A percentile compares a stretch with the other conserved stretches of the same genome.
These are phyloP conservation scores for Misopates orontium DNA, from an alignment of 257 asterid genomes.

Conservation along the genomic window DNA sequence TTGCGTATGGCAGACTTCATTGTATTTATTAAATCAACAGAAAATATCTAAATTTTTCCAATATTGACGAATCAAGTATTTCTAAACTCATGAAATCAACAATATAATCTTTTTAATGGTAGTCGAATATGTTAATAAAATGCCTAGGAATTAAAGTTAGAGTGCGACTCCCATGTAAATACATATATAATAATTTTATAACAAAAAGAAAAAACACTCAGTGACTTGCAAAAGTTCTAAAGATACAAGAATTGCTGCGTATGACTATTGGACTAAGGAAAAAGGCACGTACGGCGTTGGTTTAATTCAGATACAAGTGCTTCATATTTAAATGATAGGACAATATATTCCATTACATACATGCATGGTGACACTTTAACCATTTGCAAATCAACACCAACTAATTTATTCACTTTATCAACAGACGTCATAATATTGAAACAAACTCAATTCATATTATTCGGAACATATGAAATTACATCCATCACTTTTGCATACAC, in stretches of 20 bases:
- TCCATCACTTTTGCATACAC: too few relatives aligned
- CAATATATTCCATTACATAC: not conserved
- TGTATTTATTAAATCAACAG: not conserved
- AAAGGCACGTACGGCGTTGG: not conserved
- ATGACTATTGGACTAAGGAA: slow-evolving; percentile 13
- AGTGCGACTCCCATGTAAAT: not conserved
- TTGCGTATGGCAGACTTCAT: not conserved
- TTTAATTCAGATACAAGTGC: too few relatives aligned
- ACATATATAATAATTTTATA: not conserved
- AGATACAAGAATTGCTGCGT: not conserved
- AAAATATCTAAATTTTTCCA: too few relatives aligned
- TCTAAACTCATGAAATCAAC: too few relatives aligned
- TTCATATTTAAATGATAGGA: not conserved
- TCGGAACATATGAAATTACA: too few relatives aligned
- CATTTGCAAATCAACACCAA: not conserved
- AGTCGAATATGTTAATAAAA: too few relatives aligned
- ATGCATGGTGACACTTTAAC: not conserved
- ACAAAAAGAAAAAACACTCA: not conserved
- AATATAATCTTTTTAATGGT: too few relatives aligned
- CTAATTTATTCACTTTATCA: not conserved
- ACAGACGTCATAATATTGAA: not conserved
- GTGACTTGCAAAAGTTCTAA: slow-evolving; percentile 10
- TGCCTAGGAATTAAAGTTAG: not conserved
- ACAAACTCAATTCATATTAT: too few relatives aligned
- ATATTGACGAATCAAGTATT: too few relatives aligned